These are phyloP conservation scores for Coniochaeta ligniaria DNA, from an alignment of 2,329 filamentous ascomycete species.

Conservation along the genomic window DNA sequence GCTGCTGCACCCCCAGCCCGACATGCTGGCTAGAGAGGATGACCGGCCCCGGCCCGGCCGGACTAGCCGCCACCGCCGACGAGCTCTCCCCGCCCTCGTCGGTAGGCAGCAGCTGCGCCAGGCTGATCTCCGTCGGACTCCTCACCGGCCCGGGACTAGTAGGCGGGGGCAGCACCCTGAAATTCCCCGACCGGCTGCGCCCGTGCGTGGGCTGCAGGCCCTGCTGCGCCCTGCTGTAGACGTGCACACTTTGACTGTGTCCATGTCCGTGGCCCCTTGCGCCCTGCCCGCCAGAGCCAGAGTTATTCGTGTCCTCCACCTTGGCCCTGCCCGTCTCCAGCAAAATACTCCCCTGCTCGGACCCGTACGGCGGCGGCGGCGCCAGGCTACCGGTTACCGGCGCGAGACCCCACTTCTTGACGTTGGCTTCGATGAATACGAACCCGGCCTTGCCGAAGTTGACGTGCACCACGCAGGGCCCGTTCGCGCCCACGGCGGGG, in stretches of 20 bases:
- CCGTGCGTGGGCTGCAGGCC: constrained; percentile 57
- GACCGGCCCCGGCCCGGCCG: constrained; percentile 21
- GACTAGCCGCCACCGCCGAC: constrained; percentile 32
- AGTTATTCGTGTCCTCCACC: constrained; percentile 36
- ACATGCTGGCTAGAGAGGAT: constrained; percentile 12
- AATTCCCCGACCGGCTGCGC: constrained; percentile 70
- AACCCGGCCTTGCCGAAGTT: constrained; percentile 98
- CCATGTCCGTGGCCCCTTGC: constrained; percentile 31
- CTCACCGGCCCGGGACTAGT: constrained; percentile 83
- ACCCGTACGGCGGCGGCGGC: constrained; percentile 92
- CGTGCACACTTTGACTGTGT: constrained; percentile 40
- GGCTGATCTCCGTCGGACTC: constrained; percentile 91
- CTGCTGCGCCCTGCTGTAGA: constrained; percentile 24
- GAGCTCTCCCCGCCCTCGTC: constrained; percentile 68
- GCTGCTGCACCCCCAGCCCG: constrained; percentile 43
- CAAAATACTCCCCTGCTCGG: constrained; percentile 92
- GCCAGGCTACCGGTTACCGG: constrained; percentile 93
- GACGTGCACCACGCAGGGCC: constrained; percentile 86
- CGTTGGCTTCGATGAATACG: constrained; percentile 98
- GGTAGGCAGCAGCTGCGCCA: constrained; percentile 71
- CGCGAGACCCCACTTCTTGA: constrained; percentile 98
- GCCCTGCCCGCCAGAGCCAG: not conserved
- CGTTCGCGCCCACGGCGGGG: constrained; percentile 92
- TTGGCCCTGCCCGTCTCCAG: constrained; percentile 71
- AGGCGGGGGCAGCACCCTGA: constrained; percentile 65